phyloP scores from a whole-genome alignment of 306 rosid species.

The Cyclanthera cordifolia region DNA sequence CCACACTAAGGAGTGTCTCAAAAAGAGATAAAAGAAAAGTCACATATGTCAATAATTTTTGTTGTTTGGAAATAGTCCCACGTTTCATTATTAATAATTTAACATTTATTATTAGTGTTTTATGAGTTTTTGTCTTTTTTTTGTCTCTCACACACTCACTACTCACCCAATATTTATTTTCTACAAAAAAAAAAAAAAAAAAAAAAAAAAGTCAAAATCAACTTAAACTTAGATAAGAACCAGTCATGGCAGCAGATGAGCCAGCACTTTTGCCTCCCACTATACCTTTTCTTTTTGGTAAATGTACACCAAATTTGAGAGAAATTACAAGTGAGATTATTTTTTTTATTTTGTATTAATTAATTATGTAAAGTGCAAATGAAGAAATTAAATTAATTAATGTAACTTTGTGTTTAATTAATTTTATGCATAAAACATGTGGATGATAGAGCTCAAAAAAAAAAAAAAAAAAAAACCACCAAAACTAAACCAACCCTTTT shows the following conservation, averaged over 20 bases:
- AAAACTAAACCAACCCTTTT: not conserved
- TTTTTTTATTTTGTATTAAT: not conserved
- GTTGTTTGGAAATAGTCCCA: not conserved
- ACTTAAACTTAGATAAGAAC: conserved; percentile 16
- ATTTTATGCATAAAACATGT: conserved; percentile 27
- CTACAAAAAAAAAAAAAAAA: no score
- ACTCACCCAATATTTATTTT: not conserved
- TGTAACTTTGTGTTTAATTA: not conserved
- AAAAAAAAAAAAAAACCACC: conserved; percentile 13
- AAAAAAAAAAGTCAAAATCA: conserved; percentile 25
- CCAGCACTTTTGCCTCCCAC: conserved; percentile 20
- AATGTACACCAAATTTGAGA: not conserved
- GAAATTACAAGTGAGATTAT: no score
- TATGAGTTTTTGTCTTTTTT: not conserved
- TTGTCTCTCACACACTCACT: not conserved
- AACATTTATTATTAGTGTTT: not conserved
- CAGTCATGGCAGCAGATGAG: conserved; percentile 16
- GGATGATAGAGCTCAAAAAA: conserved; percentile 20
- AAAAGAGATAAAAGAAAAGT: not conserved
- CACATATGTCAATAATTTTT: not conserved
- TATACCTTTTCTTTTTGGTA: not conserved
- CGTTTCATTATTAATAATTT: not conserved
- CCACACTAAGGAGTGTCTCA: no score
- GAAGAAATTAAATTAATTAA: not conserved
- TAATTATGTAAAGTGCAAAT: not conserved